Base-by-base conservation (phyloP, 805 yeast genomes). In the Zygosaccharomyces bailii region DNA sequence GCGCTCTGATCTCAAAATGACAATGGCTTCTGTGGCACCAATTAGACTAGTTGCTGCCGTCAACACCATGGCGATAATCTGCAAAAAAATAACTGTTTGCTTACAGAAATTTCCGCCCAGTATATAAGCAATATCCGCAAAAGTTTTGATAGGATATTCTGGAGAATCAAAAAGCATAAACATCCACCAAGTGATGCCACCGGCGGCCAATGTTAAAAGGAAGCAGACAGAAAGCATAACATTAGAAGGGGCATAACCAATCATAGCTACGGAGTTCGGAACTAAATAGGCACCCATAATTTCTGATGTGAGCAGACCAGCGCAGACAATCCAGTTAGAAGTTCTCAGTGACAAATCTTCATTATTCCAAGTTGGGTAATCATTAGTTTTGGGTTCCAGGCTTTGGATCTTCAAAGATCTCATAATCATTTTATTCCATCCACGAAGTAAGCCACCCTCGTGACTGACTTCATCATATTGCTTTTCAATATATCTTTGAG, bases 211-310 rank as follows among this genome's bases (percentile, higher is more conserved):
- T 1, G 42, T 39, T 29, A 39, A 9, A 10, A 39, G 9, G 18
- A 19, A 39, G 30, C 42, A 39, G 25, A 39, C 10, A 10, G 34
- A 21, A 30, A 39, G 42, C 42, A 39, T 39, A 1, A 39, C 31
- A 30, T 39, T 39, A 10, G 42, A 39, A 19, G 42, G 42, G 18
- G 35, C 35, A 29, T 39, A 39, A 1, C 42, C 42, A 5, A 39
- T 7, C 35, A 29, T 39, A 8, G 42, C 42, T 20, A 39, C 27
- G 11, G 36, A 39, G 17, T 39, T 39, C 8, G 42, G 42, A 10
- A 39, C 42, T 30, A 39, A 18, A 20, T 39, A 39, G n/a, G 42
- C 42, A 13, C 42, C 42, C 42, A 39, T 39, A 20, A 39, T 39
- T 30, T 39, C 42, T 10, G 42, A 39, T n/a, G 42, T 39, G 8